A percentile compares a stretch with the other conserved stretches of the same genome.
Conservation (phyloP, 192 early-diverging fungal species). For the Entomortierella beljakovae region DNA sequence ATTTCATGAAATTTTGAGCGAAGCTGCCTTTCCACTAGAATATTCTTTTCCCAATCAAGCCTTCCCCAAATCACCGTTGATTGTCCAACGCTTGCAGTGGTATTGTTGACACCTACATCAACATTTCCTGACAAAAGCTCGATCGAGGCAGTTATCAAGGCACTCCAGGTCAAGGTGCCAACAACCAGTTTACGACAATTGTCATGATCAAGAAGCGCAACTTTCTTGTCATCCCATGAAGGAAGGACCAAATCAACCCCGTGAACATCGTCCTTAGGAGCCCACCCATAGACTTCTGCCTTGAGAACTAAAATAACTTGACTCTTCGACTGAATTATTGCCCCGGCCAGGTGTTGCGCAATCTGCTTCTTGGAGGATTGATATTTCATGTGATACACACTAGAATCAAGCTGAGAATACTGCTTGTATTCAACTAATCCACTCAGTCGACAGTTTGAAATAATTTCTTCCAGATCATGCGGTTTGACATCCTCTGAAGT, state of each 20-base stretch:
- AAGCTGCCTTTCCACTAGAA: neutral
- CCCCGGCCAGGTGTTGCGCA: neutral
- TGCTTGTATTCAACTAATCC: too few species aligned
- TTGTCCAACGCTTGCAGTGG: neutral
- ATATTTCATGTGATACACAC: too few species aligned
- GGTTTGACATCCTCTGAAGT: too few species aligned
- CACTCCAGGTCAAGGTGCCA: neutral
- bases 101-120: neutral
- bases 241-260: neutral
- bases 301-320: neutral
- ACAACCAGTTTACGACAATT: neutral
- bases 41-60: neutral
- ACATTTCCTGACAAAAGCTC: neutral
- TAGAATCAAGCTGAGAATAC: too few species aligned
- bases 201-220: neutral
- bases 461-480: too few species aligned
- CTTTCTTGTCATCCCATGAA: neutral
- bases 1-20: neutral
- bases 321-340: neutral
- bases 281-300: neutral
- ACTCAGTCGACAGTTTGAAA: too few species aligned
- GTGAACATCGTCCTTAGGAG: neutral
- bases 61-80: neutral
- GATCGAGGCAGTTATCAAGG: neutral
- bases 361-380: neutral